A percentile compares a stretch with the other conserved stretches of the same genome.
Conservation (phyloP, 768 basidiomycete species). For the Trametes gibbosa region DNA sequence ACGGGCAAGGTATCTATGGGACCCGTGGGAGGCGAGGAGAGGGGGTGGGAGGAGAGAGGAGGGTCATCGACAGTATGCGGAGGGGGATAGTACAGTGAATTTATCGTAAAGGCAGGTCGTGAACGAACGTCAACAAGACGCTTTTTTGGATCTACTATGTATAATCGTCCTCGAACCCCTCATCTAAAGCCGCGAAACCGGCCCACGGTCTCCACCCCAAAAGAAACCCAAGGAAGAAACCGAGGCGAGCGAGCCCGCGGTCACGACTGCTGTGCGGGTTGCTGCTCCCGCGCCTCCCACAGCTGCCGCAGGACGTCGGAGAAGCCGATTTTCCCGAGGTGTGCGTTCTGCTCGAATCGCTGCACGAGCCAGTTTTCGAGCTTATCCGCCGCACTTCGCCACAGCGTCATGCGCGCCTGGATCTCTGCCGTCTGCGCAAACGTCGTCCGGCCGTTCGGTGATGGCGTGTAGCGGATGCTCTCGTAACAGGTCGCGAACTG, state of each 20-base stretch:
- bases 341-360: slow-evolving; percentile 91
- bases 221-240: slow-evolving; percentile 10
- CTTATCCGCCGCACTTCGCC: slow-evolving; percentile 78
- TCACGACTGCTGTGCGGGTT: slow-evolving; percentile 31
- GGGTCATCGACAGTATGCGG: slow-evolving; percentile 4
- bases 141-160: slow-evolving; percentile 23
- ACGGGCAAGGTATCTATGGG: slow-evolving; percentile 8
- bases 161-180: slow-evolving; percentile 17
- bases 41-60: neutral
- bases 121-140: slow-evolving; percentile 21
- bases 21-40: slow-evolving; percentile 2
- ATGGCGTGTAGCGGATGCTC: slow-evolving; percentile 81
- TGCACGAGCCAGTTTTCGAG: slow-evolving; percentile 85
- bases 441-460: slow-evolving; percentile 56
- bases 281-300: slow-evolving; percentile 68
- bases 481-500: slow-evolving; percentile 93
- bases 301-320: slow-evolving; percentile 81
- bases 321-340: slow-evolving; percentile 84
- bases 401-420: slow-evolving; percentile 75
- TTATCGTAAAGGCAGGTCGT: slow-evolving; percentile 26
- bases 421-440: slow-evolving; percentile 93
- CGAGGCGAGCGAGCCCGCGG: neutral
- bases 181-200: slow-evolving; percentile 21
- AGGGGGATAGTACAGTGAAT: slow-evolving; percentile 23
- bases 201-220: slow-evolving; percentile 14